phyloP scores from a whole-genome alignment of 148 eudicot genomes.

The Silene uniflora region DNA sequence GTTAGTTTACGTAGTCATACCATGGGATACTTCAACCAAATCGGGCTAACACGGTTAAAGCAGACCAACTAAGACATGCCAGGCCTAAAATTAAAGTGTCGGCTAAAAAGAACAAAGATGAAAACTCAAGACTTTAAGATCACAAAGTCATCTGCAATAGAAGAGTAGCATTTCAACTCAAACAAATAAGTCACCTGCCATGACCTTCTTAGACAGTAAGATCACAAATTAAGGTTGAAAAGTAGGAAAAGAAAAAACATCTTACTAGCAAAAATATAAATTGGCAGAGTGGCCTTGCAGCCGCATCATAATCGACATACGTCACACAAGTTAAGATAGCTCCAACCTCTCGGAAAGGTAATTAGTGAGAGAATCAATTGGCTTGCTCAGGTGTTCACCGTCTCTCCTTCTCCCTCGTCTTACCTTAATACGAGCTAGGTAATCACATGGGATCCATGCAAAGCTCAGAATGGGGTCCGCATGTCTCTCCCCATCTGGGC shows the following conservation, averaged over 20 bases:
- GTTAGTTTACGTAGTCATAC: too few relatives aligned
- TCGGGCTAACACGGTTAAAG: too few relatives aligned
- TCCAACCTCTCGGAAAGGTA: slow-evolving; percentile 54
- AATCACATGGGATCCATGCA: slow-evolving; percentile 87
- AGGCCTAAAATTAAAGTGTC: too few relatives aligned
- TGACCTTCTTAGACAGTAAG: not conserved
- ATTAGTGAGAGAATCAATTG: slow-evolving; percentile 56
- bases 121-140: too few relatives aligned
- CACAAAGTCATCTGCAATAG: too few relatives aligned
- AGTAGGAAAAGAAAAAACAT: not conserved
- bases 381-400: slow-evolving; percentile 33
- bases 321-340: slow-evolving; percentile 24
- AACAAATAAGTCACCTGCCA: not conserved
- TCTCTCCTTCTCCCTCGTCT: slow-evolving; percentile 26
- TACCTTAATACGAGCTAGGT: slow-evolving; percentile 76
- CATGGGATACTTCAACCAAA: too few relatives aligned
- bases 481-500: slow-evolving; percentile 37
- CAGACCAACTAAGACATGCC: too few relatives aligned
- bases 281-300: slow-evolving; percentile 72
- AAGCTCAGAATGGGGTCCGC: slow-evolving; percentile 61
- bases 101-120: too few relatives aligned
- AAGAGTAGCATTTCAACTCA: too few relatives aligned
- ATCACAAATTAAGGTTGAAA: not conserved
- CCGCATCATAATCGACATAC: slow-evolving; percentile 18
- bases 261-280: not conserved